Evolutionary conservation across 2,329 filamentous ascomycete species (phyloP), one percentile per base, ranked within the genome.

Genomic region (Bertia moriformis): DNA sequence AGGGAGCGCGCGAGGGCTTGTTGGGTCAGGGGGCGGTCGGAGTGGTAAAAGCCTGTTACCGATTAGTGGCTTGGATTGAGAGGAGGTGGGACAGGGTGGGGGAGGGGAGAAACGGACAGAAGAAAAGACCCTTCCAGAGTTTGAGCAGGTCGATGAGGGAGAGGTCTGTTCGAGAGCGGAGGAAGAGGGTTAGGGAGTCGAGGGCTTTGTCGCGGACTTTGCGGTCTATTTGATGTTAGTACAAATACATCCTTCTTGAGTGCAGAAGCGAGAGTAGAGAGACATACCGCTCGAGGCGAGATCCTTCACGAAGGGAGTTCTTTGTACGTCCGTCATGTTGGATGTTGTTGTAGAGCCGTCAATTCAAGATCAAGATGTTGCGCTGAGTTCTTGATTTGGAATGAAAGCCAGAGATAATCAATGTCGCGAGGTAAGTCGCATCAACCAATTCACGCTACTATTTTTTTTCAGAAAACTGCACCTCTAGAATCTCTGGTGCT

Each of bases 41-140:
- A 70, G 63, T 76, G 73, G 62, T 71, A 78, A 50, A 73, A 64
- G 53, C 65, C 66, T 70, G 32, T 17, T 7, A 29, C 24, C 24
- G n/a, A 29, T 29, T 29, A 29, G 24, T 29, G 24, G 10, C n/a
- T n/a, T 29, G 24, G 24, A n/a, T 29, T 29, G 24, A n/a, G 24
- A 10, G 24, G 14, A 13, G 20, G 32, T 18, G 20, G 19, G 4
- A 14, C 13, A n/a, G 4, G 14, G 13, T 29, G 32, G 22, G 20
- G 19, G 4, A 14, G 14, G 24, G 4, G 17, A 19, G 30, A 2
- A 15, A 46, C 63, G 39, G 63, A 70, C 71, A 74, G 59, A 72
- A 78, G 51, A 75, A 77, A 2, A 78, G 56, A 2, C 71, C 73
- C 51, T 77, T 77, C 72, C 72, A 77, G 47, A 78, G 59, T 52